Percentiles rank a stretch among this genome's conserved stretches.
Evolutionary conservation across 805 yeast species (phyloP).

Genomic region (Zygoascus biomembranicola): DNA sequence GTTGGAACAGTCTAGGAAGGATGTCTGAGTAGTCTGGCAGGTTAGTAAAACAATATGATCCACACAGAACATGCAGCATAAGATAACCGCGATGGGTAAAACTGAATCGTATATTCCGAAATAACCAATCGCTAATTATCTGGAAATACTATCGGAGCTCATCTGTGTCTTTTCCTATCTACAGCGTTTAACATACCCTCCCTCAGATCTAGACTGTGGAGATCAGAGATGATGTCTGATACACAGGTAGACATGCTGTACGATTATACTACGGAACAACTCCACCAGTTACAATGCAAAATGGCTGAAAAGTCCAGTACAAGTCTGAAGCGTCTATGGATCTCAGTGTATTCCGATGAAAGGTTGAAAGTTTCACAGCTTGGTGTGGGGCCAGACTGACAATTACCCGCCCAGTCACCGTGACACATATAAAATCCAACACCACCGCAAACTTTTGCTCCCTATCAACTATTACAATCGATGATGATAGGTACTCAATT

Average conservation of each 20-base stretch:
- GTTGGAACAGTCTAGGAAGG: background rate
- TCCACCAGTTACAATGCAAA: too few relatives aligned
- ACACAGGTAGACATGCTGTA: background rate
- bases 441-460: background rate
- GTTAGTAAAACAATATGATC: background rate
- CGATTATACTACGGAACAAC: background rate
- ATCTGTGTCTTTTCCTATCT: too few relatives aligned
- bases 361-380: background rate
- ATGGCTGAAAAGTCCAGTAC: too few relatives aligned
- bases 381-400: background rate
- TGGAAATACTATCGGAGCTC: too few relatives aligned
- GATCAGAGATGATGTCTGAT: background rate
- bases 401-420: background rate
- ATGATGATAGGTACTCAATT: constrained; percentile 12
- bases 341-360: background rate
- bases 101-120: too few relatives aligned
- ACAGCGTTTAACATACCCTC: background rate
- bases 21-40: background rate
- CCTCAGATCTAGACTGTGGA: background rate
- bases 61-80: background rate
- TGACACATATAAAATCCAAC: background rate
- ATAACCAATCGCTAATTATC: too few relatives aligned
- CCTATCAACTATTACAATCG: constrained; percentile 17
- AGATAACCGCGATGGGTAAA: too few relatives aligned
- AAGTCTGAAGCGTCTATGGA: too few relatives aligned